Evolutionary conservation across 306 rosid species (phyloP).

Genomic region (Aeschynomene evenia): DNA sequence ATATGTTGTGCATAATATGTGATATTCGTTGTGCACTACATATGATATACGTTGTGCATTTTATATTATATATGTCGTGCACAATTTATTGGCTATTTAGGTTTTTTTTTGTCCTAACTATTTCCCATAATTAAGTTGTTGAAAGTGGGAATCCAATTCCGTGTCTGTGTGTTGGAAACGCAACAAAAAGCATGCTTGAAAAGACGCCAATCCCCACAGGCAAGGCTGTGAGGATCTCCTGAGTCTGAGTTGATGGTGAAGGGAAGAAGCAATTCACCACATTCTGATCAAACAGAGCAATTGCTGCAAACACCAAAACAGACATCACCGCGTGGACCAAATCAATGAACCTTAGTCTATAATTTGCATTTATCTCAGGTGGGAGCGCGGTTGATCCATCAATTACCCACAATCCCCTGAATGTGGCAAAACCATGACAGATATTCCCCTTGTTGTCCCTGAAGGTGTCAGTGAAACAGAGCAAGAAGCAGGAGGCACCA

Average conservation of each 20-base stretch:
- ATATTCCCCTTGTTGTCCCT: slow-evolving; percentile 61
- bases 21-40: too few species aligned
- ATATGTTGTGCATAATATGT: too few species aligned
- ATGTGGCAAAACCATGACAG: slow-evolving; percentile 65
- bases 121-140: slow-evolving; percentile 22
- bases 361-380: slow-evolving; percentile 37
- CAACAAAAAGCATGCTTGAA: slow-evolving; percentile 56
- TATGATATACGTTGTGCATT: too few species aligned
- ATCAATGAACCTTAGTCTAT: slow-evolving; percentile 44
- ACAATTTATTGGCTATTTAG: too few species aligned
- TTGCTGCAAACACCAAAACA: slow-evolving; percentile 56
- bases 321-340: slow-evolving; percentile 62
- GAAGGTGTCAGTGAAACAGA: slow-evolving; percentile 66
- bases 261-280: slow-evolving; percentile 62
- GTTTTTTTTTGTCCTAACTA: too few species aligned
- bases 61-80: too few species aligned
- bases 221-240: slow-evolving; percentile 45
- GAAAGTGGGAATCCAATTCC: slow-evolving; percentile 71
- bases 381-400: slow-evolving; percentile 51
- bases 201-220: slow-evolving; percentile 60
- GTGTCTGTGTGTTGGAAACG: slow-evolving; percentile 58
- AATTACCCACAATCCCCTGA: slow-evolving; percentile 56
- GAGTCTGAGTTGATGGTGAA: slow-evolving; percentile 43
- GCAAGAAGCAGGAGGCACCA: slow-evolving; percentile 53
- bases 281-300: slow-evolving; percentile 61